Evolutionary conservation across 495 filamentous ascomycete species (phyloP).

Genomic region (Melanomma pulvis-pyrius): DNA sequence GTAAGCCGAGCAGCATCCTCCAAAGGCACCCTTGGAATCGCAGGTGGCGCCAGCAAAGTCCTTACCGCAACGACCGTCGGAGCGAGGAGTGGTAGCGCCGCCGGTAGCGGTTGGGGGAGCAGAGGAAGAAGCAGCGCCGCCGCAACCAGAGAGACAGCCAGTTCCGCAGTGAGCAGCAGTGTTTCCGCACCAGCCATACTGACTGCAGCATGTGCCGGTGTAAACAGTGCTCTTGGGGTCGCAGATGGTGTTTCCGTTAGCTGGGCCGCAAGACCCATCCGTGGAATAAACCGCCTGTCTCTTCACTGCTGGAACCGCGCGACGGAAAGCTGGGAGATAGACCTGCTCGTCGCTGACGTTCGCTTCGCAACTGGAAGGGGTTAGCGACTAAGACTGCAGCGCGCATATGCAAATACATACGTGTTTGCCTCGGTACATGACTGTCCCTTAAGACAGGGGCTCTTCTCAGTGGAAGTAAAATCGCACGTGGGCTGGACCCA

Average conservation of each 20-base stretch:
- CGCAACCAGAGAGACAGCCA: slow-evolving; percentile 46
- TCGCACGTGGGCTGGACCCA: slow-evolving; percentile 34
- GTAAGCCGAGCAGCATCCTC: slow-evolving; percentile 43
- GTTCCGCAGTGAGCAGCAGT: slow-evolving; percentile 45
- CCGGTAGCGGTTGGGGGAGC: slow-evolving; percentile 4
- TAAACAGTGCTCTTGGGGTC: slow-evolving; percentile 44
- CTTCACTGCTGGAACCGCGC: slow-evolving; percentile 26
- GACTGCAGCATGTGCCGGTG: slow-evolving; percentile 36
- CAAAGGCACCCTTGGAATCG: slow-evolving; percentile 38
- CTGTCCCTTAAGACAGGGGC: slow-evolving; percentile 31
- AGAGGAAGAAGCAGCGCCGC: slow-evolving; percentile 7
- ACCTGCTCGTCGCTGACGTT: slow-evolving; percentile 22
- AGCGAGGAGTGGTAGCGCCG: slow-evolving; percentile 34
- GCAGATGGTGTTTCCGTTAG: slow-evolving; percentile 41
- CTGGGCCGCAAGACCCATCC: slow-evolving; percentile 44
- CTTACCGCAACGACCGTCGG: slow-evolving; percentile 43
- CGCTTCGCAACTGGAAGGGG: slow-evolving; percentile 29
- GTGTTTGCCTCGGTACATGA: slow-evolving; percentile 29
- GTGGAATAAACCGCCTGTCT: slow-evolving; percentile 38
- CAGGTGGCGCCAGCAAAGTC: slow-evolving; percentile 42
- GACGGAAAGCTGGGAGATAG: slow-evolving; percentile 36
- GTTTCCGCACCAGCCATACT: slow-evolving; percentile 47
- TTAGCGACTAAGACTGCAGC: neutral
- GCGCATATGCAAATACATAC: slow-evolving; percentile 14
- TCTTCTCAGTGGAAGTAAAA: neutral